Evolutionary conservation across 2,329 filamentous ascomycete genomes (phyloP).

Genomic region (Colletotrichum destructivum): DNA sequence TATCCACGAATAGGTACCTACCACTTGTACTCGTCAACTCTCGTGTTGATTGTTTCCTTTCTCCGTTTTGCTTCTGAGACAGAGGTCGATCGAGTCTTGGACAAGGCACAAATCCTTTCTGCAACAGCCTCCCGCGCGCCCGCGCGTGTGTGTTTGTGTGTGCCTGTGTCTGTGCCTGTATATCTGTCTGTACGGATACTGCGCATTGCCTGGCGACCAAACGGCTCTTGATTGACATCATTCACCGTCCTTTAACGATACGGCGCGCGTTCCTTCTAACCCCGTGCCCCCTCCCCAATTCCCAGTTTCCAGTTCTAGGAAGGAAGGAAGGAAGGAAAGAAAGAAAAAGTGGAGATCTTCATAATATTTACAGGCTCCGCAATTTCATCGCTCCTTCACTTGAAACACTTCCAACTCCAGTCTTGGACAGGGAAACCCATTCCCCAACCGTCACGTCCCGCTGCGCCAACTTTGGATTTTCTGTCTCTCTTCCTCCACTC

Average conservation of each 20-base stretch:
- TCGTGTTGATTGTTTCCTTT: background rate
- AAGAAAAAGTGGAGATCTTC: slow-evolving; percentile 30
- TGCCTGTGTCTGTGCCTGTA: no score
- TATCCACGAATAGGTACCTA: background rate
- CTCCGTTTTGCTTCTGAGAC: slow-evolving; percentile 21
- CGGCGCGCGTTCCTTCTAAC: slow-evolving; percentile 25
- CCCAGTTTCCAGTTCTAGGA: background rate
- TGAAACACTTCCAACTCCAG: slow-evolving; percentile 41
- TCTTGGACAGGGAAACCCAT: slow-evolving; percentile 38
- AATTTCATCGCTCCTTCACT: slow-evolving; percentile 35
- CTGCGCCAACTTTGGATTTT: slow-evolving; percentile 29
- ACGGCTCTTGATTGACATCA: slow-evolving; percentile 36
- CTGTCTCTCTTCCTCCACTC: slow-evolving; percentile 16
- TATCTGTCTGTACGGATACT: no score
- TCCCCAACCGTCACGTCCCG: slow-evolving; percentile 21
- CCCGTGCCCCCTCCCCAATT: background rate
- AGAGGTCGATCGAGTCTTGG: slow-evolving; percentile 35
- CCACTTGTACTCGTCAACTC: background rate
- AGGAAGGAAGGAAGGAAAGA: background rate
- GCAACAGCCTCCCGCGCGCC: no score
- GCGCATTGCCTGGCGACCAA: slow-evolving; percentile 22
- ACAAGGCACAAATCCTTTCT: slow-evolving; percentile 6
- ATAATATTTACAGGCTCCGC: slow-evolving; percentile 41
- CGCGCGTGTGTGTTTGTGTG: no score
- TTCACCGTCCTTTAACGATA: slow-evolving; percentile 28